Conservation (phyloP, 257 asterid genomes). For the Craterostigma plantagineum region DNA sequence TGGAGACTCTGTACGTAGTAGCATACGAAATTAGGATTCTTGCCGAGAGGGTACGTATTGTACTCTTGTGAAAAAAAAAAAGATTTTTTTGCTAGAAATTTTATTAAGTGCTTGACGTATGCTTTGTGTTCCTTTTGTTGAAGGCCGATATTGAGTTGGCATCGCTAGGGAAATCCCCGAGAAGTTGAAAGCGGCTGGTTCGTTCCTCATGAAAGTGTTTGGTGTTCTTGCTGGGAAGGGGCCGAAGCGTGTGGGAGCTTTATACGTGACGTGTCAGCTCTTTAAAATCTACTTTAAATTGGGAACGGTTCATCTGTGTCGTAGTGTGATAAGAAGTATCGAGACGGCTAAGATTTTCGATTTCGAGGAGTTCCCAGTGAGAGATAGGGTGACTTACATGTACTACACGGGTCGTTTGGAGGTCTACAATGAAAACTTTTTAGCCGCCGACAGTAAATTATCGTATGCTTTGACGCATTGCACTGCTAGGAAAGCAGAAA, state of each 20-base stretch:
- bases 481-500: slow-evolving; percentile 41
- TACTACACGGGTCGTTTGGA: slow-evolving; percentile 95
- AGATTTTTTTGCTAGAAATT: too few relatives aligned
- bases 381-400: slow-evolving; percentile 98
- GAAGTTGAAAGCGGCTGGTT: slow-evolving; percentile 87
- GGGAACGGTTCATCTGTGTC: slow-evolving; percentile 83
- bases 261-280: slow-evolving; percentile 85
- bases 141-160: slow-evolving; percentile 90
- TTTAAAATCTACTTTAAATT: slow-evolving; percentile 91
- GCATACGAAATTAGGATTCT: slow-evolving; percentile 84
- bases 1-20: slow-evolving; percentile 69
- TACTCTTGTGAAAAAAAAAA: too few relatives aligned
- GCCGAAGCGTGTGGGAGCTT: slow-evolving; percentile 85
- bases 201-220: slow-evolving; percentile 91
- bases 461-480: slow-evolving; percentile 79
- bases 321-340: slow-evolving; percentile 92
- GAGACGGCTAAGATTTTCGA: slow-evolving; percentile 89
- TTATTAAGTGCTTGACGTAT: too few relatives aligned
- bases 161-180: slow-evolving; percentile 77
- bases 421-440: slow-evolving; percentile 89
- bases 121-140: slow-evolving; percentile 9
- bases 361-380: slow-evolving; percentile 83
- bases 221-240: slow-evolving; percentile 97
- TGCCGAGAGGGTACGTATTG: slow-evolving; percentile 72
- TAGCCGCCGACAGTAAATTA: slow-evolving; percentile 79